Base-by-base conservation (phyloP, 805 yeast genomes). In the Candida ovalis region DNA sequence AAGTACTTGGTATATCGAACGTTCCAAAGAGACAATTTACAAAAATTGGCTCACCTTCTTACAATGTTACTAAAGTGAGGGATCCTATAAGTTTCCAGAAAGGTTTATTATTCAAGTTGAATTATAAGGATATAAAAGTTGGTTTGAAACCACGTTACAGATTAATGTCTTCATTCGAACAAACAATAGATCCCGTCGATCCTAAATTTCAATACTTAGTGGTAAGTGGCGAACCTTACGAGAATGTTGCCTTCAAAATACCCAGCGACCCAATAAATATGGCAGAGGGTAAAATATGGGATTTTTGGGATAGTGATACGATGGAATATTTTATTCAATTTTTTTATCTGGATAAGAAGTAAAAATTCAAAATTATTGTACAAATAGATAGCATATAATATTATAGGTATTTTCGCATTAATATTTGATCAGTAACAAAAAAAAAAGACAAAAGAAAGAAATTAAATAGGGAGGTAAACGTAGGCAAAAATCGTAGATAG, bases 141-240 rank as follows among this genome's bases (percentile, higher is more conserved):
- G 79, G 64, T 13, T 64, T 71, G 9, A 73, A 63, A 38, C 96
- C 96, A 10, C 71, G 80, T 43, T 85, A 81, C 64, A 71, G 96
- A 46, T 67, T 92, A 40, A 85, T 91, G 87, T 80, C 88, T 36
- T 79, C 84, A 27, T 82, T 78, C 58, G 98, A 94, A 57, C 82
- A 83, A 45, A 63, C 70, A 7, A 68, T 73, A 4, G 79, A 76
- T 57, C 53, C 54, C 1, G 44, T 58, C 58, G 80, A 79, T 44
- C 70, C 75, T 28, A 69, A 72, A 9, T 81, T 62, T 65, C 95
- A 86, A 66, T 91, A 83, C 62, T 58, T 94, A 53, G 82, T 91
- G 10, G 68, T 91, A 0, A 82, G 90, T n/a, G 94, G 85, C 2
- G 96, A 89, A 62, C 97, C 97, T 1, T 94, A 88, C 64, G 92